Evolutionary conservation across 805 yeast genomes (phyloP).

Genomic region (Barnettozyma californica): DNA sequence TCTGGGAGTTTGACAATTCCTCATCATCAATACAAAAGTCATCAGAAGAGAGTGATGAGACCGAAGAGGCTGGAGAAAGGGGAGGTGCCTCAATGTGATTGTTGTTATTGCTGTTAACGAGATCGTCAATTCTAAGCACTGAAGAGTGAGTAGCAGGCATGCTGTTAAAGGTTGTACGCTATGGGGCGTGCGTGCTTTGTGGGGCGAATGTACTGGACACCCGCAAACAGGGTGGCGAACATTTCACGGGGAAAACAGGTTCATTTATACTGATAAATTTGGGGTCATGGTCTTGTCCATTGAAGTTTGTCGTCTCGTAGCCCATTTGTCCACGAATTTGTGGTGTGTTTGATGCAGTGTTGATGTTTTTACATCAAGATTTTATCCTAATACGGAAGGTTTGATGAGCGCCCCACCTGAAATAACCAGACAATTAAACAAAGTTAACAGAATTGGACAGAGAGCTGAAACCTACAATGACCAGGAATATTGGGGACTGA

Average conservation of each 20-base stretch:
- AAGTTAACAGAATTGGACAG: not conserved
- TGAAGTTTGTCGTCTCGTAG: not conserved
- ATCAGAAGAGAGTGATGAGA: slow-evolving; percentile 4
- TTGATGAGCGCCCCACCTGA: not conserved
- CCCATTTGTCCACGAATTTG: not conserved
- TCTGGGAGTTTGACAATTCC: not conserved
- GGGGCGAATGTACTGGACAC: not conserved
- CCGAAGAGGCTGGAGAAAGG: slow-evolving; percentile 5
- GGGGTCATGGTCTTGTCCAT: not conserved
- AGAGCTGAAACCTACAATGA: not conserved
- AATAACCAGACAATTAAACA: not conserved
- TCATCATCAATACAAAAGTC: slow-evolving; percentile 2
- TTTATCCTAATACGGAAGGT: slow-evolving; percentile 1
- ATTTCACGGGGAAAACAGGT: not conserved
- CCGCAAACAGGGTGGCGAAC: not conserved
- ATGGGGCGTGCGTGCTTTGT: not conserved
- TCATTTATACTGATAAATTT: not conserved
- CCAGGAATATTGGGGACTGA: not conserved
- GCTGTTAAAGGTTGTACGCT: not conserved
- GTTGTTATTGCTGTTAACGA: not conserved
- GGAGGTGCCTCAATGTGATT: slow-evolving; percentile 2
- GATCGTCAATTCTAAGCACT: slow-evolving; percentile 1
- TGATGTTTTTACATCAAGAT: slow-evolving; percentile 9
- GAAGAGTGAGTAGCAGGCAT: not conserved
- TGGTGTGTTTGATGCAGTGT: not conserved